A percentile compares a stretch with the other conserved stretches of the same genome.
Evolutionary conservation across 129 eudicot species (phyloP).

Genomic region (Dittrichia graveolens): DNA sequence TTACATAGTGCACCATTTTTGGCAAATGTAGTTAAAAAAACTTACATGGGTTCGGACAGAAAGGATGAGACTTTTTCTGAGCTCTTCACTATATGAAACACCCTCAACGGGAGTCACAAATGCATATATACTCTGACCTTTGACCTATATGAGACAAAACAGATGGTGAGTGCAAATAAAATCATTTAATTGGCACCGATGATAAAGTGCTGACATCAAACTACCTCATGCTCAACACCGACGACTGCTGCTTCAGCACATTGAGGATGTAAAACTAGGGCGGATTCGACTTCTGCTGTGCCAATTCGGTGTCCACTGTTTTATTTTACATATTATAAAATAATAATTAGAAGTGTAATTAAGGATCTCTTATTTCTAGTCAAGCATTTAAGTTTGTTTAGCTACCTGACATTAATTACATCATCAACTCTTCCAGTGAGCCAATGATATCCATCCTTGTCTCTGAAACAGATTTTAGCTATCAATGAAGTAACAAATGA

Average conservation of each 20-base stretch:
- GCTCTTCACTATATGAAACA: constrained; percentile 87
- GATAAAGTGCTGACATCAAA: neutral
- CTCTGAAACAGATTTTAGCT: constrained; percentile 44
- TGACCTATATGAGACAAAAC: constrained; percentile 47
- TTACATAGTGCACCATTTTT: neutral
- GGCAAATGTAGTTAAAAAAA: neutral
- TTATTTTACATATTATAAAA: constrained; percentile 16
- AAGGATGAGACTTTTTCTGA: constrained; percentile 70
- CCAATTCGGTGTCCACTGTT: constrained; percentile 97
- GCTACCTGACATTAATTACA: constrained; percentile 89
- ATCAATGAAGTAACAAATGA: neutral
- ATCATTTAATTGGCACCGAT: neutral
- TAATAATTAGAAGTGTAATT: neutral
- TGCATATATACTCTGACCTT: constrained; percentile 97
- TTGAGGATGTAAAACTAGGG: constrained; percentile 87
- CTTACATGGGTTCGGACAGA: constrained; percentile 81
- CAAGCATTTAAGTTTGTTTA: neutral
- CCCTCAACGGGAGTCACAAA: constrained; percentile 91
- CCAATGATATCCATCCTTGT: constrained; percentile 95
- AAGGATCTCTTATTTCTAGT: neutral
- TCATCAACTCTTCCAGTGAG: constrained; percentile 97
- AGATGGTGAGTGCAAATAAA: neutral
- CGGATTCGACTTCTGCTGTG: constrained; percentile 99
- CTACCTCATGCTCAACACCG: constrained; percentile 95
- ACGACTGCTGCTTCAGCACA: constrained; percentile 99